These are phyloP conservation scores for Fusarium siculi DNA, from an alignment of 2,329 filamentous ascomycete species.

Conservation along the genomic window DNA sequence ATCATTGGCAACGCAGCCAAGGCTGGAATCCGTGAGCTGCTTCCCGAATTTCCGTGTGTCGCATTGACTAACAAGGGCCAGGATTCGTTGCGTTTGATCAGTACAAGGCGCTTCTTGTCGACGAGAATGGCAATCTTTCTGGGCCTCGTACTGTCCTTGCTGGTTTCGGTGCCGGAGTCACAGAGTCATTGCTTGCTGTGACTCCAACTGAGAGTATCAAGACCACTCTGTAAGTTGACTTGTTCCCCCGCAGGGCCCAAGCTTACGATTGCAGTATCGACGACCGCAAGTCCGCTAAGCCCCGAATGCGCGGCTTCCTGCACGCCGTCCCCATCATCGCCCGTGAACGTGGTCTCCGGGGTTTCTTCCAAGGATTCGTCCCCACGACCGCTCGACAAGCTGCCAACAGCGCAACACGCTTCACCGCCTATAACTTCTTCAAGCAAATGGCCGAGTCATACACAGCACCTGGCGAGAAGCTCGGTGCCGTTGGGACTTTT, in stretches of 20 bases:
- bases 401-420: slow-evolving; percentile 91
- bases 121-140: slow-evolving; percentile 86
- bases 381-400: slow-evolving; percentile 95
- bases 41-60: not conserved
- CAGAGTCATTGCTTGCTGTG: slow-evolving; percentile 91
- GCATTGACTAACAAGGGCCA: slow-evolving; percentile 29
- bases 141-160: slow-evolving; percentile 92
- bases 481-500: slow-evolving; percentile 88
- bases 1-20: slow-evolving; percentile 98
- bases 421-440: slow-evolving; percentile 88
- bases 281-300: slow-evolving; percentile 86
- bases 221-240: slow-evolving; percentile 77
- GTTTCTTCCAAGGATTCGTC: slow-evolving; percentile 97
- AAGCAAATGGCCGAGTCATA: slow-evolving; percentile 94
- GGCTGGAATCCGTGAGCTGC: slow-evolving; percentile 84
- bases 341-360: slow-evolving; percentile 85
- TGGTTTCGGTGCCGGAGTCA: slow-evolving; percentile 93
- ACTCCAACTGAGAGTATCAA: slow-evolving; percentile 99
- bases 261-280: slow-evolving; percentile 73
- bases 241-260: not conserved
- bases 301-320: slow-evolving; percentile 90
- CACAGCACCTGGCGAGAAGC: slow-evolving; percentile 92
- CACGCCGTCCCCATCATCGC: slow-evolving; percentile 90
- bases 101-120: slow-evolving; percentile 85
- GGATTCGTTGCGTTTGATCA: slow-evolving; percentile 94